Conservation (phyloP, 108 stramenopile species). For the Parmales sp. region DNA sequence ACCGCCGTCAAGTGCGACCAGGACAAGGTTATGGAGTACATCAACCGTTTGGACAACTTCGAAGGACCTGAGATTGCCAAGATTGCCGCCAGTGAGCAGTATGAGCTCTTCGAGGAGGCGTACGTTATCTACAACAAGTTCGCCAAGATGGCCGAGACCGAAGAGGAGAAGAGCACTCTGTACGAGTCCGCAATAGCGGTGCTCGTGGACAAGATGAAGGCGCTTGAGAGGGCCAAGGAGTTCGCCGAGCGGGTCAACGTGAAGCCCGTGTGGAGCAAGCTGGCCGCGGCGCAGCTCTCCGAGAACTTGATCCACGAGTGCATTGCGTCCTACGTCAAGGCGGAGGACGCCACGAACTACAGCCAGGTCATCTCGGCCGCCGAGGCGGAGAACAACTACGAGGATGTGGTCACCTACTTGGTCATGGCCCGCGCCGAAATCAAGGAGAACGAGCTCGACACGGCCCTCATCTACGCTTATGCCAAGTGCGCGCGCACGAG, state of each 20-base stretch:
- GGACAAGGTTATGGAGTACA: constrained; percentile 59
- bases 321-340: constrained; percentile 55
- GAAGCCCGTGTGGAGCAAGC: constrained; percentile 45
- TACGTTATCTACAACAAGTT: constrained; percentile 59
- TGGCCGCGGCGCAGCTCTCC: constrained; percentile 53
- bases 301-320: constrained; percentile 24
- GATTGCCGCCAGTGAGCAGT: constrained; percentile 49
- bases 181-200: constrained; percentile 44
- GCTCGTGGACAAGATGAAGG: constrained; percentile 44
- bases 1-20: constrained; percentile 52
- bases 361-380: constrained; percentile 43
- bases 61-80: constrained; percentile 58
- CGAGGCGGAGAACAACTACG: constrained; percentile 32
- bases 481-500: constrained; percentile 37
- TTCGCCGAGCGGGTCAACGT: constrained; percentile 56
- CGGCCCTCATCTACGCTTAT: constrained; percentile 50
- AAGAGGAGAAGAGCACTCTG: constrained; percentile 24
- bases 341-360: constrained; percentile 46
- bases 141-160: constrained; percentile 28
- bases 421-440: constrained; percentile 48
- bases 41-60: constrained; percentile 64
- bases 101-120: constrained; percentile 59
- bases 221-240: constrained; percentile 49
- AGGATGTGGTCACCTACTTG: constrained; percentile 45
- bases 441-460: constrained; percentile 55